Evolutionary conservation across 257 asterid species (phyloP).

Genomic region (Verbena officinalis): DNA sequence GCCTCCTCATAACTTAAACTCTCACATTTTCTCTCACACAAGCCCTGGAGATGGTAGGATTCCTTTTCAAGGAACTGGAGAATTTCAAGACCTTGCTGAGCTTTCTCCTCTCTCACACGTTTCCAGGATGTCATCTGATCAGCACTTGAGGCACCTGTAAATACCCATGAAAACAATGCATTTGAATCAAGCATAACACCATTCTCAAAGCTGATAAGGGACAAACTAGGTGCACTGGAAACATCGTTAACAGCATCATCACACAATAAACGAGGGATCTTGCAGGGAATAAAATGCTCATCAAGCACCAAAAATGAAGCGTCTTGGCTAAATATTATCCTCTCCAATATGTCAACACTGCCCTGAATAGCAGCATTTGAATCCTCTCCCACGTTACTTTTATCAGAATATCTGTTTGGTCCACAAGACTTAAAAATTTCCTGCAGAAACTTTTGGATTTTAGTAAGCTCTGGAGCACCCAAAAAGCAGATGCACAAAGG

Average conservation of each 20-base stretch:
- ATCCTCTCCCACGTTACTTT: constrained; percentile 48
- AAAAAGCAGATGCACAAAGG: constrained; percentile 86
- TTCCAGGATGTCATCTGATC: constrained; percentile 76
- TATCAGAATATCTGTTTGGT: constrained; percentile 68
- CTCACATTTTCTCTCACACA: constrained; percentile 89
- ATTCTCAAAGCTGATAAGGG: constrained; percentile 45
- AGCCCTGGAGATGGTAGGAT: constrained; percentile 72
- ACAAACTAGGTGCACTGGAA: constrained; percentile 35
- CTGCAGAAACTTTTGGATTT: constrained; percentile 79
- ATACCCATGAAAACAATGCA: constrained; percentile 88
- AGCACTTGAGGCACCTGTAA: constrained; percentile 68
- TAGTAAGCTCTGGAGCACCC: constrained; percentile 77
- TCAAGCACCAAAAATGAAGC: constrained; percentile 68
- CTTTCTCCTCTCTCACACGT: constrained; percentile 66
- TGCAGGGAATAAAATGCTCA: constrained; percentile 64
- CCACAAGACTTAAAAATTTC: constrained; percentile 82
- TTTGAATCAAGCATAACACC: constrained; percentile 65
- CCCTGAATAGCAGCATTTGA: constrained; percentile 40
- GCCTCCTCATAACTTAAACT: constrained; percentile 86
- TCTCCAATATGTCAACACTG: constrained; percentile 55
- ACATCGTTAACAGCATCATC: constrained; percentile 37
- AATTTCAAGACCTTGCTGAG: constrained; percentile 68
- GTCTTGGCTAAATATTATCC: constrained; percentile 62
- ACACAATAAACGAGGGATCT: constrained; percentile 33
- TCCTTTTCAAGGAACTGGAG: constrained; percentile 87